A percentile compares a stretch with the other conserved stretches of the same genome.
Conservation (phyloP, 306 rosid species). For the Albizia julibrissin region DNA sequence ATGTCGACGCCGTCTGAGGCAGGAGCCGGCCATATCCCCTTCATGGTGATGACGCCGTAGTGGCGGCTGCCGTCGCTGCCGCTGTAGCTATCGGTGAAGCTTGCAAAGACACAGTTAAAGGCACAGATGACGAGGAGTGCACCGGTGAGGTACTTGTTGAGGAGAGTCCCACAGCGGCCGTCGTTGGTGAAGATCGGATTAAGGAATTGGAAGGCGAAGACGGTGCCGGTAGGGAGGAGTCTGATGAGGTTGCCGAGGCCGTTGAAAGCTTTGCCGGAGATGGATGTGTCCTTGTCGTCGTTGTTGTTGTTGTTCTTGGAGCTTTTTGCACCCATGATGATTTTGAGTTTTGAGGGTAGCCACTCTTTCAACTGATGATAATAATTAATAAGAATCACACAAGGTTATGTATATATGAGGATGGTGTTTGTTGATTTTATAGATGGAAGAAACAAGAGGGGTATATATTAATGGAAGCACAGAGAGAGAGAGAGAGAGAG, state of each 20-base stretch:
- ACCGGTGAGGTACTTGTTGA: conserved; percentile 53
- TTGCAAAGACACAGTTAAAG: conserved; percentile 59
- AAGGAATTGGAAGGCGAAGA: conserved; percentile 67
- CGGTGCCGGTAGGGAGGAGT: conserved; percentile 84
- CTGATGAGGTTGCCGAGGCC: conserved; percentile 61
- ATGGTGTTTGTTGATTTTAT: not conserved
- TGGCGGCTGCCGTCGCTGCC: conserved; percentile 51
- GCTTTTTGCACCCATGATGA: not conserved
- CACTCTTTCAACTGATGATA: not conserved
- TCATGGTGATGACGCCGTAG: conserved; percentile 54
- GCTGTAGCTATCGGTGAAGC: conserved; percentile 75
- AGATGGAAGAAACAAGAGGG: not conserved
- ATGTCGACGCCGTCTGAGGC: conserved; percentile 34
- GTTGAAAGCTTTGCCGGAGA: conserved; percentile 26
- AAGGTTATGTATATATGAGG: not conserved
- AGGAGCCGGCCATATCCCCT: conserved; percentile 71
- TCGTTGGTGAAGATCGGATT: conserved; percentile 68
- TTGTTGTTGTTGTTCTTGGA: not conserved
- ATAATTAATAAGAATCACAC: not conserved
- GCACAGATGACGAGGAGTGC: conserved; percentile 45
- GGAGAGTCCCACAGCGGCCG: conserved; percentile 48
- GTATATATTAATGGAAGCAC: not conserved
- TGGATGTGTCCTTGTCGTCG: not conserved
- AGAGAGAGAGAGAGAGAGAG: not conserved
- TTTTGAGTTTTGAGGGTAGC: not conserved